These are phyloP conservation scores for Nannochloropsis salina DNA, from an alignment of 108 stramenopile genomes.

Conservation along the genomic window DNA sequence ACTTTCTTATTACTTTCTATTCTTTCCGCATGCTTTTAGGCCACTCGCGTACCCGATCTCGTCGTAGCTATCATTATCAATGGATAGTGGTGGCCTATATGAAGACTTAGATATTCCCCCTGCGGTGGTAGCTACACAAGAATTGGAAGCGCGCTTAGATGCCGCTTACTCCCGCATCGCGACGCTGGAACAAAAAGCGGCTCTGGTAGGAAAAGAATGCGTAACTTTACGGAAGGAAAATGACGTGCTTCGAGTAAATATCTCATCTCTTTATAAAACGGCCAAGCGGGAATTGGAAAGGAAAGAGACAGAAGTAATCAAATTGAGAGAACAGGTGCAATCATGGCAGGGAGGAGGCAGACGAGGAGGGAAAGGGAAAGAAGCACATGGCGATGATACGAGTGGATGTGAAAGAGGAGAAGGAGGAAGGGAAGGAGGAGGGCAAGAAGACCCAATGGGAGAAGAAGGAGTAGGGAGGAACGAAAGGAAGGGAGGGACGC, in stretches of 20 bases:
- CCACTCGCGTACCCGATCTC: too few species aligned
- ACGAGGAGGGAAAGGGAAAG: neutral
- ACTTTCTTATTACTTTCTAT: too few species aligned
- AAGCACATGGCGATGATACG: neutral
- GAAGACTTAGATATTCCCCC: neutral
- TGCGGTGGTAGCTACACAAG: neutral
- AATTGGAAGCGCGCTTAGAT: conserved; percentile 10
- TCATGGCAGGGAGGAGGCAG: neutral
- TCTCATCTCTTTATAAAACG: neutral
- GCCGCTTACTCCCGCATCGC: neutral
- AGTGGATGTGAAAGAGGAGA: neutral
- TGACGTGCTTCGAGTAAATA: neutral
- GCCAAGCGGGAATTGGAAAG: conserved; percentile 5
- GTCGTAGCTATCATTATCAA: too few species aligned
- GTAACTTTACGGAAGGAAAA: conserved; percentile 18
- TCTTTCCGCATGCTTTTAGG: too few species aligned
- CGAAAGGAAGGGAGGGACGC: neutral
- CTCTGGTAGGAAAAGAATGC: neutral
- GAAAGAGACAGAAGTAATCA: neutral
- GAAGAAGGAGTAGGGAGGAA: neutral
- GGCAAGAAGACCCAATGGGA: neutral
- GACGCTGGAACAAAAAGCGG: conserved; percentile 3
- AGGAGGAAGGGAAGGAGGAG: neutral
- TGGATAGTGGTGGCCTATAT: neutral
- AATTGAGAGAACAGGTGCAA: conserved; percentile 16